phyloP scores from a whole-genome alignment of 495 filamentous ascomycete species.

The Hyphodiscus hymeniophilus region DNA sequence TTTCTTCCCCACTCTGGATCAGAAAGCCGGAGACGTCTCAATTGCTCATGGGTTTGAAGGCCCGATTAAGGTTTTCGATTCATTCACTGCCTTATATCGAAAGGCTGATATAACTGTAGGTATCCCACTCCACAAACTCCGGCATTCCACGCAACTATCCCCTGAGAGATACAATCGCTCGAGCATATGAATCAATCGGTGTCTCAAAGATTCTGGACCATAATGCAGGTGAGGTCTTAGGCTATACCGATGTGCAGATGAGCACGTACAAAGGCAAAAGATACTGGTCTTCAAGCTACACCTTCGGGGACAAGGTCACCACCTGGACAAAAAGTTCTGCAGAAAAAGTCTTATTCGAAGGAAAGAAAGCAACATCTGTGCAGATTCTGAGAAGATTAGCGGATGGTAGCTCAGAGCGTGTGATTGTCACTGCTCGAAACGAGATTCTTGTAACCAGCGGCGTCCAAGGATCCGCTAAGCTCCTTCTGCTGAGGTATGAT shows the following conservation, averaged over 20 bases:
- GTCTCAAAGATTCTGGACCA: neutral
- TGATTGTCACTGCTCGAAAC: neutral
- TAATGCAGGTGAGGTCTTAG: neutral
- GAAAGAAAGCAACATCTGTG: neutral
- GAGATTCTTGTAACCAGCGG: constrained; percentile 1
- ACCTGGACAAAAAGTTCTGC: neutral
- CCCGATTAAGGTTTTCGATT: constrained; percentile 4
- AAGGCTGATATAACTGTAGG: neutral
- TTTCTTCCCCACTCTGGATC: neutral
- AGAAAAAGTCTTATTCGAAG: neutral
- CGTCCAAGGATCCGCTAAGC: neutral
- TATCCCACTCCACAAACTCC: neutral
- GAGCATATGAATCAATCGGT: neutral
- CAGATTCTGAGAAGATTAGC: neutral
- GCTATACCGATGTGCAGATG: neutral
- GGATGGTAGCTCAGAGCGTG: neutral
- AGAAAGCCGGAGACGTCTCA: neutral
- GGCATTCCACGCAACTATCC: neutral
- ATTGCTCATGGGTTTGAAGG: constrained; percentile 1
- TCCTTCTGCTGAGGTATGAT: constrained; percentile 6
- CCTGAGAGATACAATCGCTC: neutral
- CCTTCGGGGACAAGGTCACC: neutral
- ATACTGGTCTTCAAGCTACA: neutral
- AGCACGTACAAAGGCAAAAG: constrained; percentile 4
- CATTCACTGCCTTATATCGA: too few species aligned